Percentiles rank a stretch among this genome's conserved stretches.
These are phyloP conservation scores for Pleomassaria siparia DNA, from an alignment of 2,329 filamentous ascomycete species.

Conservation along the genomic window DNA sequence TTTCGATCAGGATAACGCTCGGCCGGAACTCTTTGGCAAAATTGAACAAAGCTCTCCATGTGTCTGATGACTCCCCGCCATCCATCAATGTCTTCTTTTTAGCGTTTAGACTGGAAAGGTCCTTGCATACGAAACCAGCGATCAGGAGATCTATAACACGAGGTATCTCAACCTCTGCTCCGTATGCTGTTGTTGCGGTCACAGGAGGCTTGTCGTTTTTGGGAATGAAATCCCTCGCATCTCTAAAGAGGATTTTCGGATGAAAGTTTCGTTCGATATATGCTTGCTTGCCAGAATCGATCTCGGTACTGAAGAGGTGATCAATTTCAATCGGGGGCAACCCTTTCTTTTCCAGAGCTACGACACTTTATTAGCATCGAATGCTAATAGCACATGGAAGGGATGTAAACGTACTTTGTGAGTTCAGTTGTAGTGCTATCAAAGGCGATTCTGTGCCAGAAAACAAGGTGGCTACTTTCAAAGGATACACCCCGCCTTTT, in stretches of 20 bases:
- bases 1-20: conserved; percentile 69
- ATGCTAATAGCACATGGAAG: not conserved
- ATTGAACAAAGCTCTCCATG: conserved; percentile 62
- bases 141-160: conserved; percentile 64
- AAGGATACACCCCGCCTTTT: conserved; percentile 31
- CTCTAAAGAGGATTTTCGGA: conserved; percentile 46
- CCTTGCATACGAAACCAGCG: conserved; percentile 74
- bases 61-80: conserved; percentile 65
- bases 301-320: conserved; percentile 51
- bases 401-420: conserved; percentile 9
- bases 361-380: not conserved
- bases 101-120: conserved; percentile 69
- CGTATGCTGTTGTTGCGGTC: conserved; percentile 65
- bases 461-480: conserved; percentile 71
- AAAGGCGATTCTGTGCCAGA: conserved; percentile 77
- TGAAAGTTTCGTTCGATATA: conserved; percentile 52
- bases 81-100: conserved; percentile 54
- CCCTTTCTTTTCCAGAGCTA: conserved; percentile 18
- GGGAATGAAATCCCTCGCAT: conserved; percentile 49
- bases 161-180: conserved; percentile 60
- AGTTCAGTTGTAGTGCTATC: conserved; percentile 62
- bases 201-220: conserved; percentile 54
- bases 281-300: conserved; percentile 49
- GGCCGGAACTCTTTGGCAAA: conserved; percentile 61
- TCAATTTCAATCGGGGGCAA: conserved; percentile 24